These are phyloP conservation scores for Hymenoscyphus repandus DNA, from an alignment of 2,329 filamentous ascomycete species.

Conservation along the genomic window DNA sequence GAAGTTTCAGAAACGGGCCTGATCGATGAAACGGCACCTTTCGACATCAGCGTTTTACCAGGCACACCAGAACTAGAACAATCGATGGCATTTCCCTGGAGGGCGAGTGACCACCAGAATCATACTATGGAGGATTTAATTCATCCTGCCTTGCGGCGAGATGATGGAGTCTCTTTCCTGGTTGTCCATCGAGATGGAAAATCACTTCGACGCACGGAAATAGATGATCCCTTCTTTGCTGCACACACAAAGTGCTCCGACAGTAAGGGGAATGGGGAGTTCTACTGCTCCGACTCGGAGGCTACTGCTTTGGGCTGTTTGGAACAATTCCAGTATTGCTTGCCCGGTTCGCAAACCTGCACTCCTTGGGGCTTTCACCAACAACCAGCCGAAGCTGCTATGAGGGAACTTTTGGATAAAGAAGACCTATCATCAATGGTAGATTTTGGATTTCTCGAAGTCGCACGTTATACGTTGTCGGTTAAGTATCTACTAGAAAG, in stretches of 20 bases:
- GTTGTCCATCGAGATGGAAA: not conserved
- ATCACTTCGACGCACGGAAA: not conserved
- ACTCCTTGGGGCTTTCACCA: not conserved
- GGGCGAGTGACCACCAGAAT: no score
- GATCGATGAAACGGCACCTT: no score
- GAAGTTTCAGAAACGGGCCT: no score
- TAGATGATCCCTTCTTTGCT: not conserved
- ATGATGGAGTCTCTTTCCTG: not conserved
- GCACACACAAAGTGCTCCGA: not conserved
- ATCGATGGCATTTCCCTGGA: no score
- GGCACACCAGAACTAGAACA: no score
- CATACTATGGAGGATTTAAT: no score
- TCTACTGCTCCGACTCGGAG: not conserved
- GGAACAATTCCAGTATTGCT: slow-evolving; percentile 2
- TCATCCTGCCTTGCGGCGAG: not conserved
- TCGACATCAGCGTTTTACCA: no score
- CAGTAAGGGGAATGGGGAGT: no score
- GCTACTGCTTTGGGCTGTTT: not conserved
- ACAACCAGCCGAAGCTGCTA: not conserved
- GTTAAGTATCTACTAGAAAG: not conserved
- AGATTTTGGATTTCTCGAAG: not conserved
- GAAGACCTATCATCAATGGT: not conserved
- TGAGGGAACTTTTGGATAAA: not conserved
- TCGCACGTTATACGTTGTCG: not conserved
- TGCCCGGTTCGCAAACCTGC: not conserved